Percentiles rank a stretch among this genome's conserved stretches.
phyloP scores from a whole-genome alignment of 2,329 filamentous ascomycete genomes.

The Cytospora piceae region DNA sequence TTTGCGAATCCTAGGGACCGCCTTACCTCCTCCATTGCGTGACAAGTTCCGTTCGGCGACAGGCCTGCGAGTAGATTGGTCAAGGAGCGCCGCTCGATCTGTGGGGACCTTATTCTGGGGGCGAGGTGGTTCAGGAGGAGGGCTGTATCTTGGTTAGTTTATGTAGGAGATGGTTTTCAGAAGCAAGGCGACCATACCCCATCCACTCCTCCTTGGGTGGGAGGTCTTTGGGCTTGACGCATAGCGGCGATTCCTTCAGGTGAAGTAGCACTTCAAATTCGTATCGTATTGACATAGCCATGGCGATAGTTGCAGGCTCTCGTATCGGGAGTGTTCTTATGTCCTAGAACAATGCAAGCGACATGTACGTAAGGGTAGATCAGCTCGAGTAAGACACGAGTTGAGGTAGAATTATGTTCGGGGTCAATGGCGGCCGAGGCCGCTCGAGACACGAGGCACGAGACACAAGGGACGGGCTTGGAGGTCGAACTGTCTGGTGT shows the following conservation, averaged over 20 bases:
- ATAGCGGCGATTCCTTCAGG: conserved; percentile 81
- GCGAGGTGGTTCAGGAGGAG: conserved; percentile 50
- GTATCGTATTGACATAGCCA: conserved; percentile 66
- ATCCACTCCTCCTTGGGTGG: conserved; percentile 94
- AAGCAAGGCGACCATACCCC: conserved; percentile 64
- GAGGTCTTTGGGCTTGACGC: conserved; percentile 75
- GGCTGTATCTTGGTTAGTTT: conserved; percentile 39
- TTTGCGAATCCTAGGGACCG: conserved; percentile 10
- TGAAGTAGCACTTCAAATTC: conserved; percentile 74
- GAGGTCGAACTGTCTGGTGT: conserved; percentile 1
- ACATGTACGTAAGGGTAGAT: conserved; percentile 2
- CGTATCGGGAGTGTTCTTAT: conserved; percentile 1
- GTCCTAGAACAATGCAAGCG: conserved; percentile 9
- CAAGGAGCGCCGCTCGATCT: conserved; percentile 51
- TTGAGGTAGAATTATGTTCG: conserved; percentile 7
- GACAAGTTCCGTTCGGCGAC: conserved; percentile 57
- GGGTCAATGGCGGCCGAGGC: conserved; percentile 14
- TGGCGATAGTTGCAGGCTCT: conserved; percentile 18
- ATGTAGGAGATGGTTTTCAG: conserved; percentile 5
- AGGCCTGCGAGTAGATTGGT: conserved; percentile 56
- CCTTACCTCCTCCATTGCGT: conserved; percentile 61
- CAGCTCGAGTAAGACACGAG: conserved; percentile 4
- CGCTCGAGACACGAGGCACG: conserved; percentile 18
- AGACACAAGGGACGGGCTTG: conserved; percentile 4
- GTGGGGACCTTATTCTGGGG: conserved; percentile 48